Base-by-base conservation (phyloP, 2,329 filamentous ascomycete genomes). In the Didymella exigua region DNA sequence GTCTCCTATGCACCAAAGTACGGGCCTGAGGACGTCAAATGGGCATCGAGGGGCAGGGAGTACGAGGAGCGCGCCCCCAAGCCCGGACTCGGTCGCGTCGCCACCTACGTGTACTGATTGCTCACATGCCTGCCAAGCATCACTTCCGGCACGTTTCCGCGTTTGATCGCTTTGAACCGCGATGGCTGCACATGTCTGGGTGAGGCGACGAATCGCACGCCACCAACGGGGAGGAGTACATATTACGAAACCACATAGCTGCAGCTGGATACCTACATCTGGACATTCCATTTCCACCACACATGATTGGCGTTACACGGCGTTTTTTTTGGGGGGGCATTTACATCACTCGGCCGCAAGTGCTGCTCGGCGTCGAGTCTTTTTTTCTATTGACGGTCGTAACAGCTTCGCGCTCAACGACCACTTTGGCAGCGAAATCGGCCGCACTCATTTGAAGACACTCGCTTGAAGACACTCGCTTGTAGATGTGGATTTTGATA, bases 21-120 rank as follows among this genome's bases (percentile, higher is more conserved):
- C 23, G 70, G 70, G 1, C 68, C 71, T 10, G 75, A 78, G 21
- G 74, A 78, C 43, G 63, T 79, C 34, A 69, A 65, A 9, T 74
- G 63, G 60, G 64, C 64, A 23, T 61, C 65, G 0, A 54, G 59
- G n/a, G 47, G 54, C 26, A 54, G 65, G n/a, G 68, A 72, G 29
- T 67, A 68, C 19, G 61, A 54, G 31, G 37, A 59, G n/a, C 56
- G 48, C 36, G 14, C 30, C 4, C 30, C 30, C 13, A 73, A 69
- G 56, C 70, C 70, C 27, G 41, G 24, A 13, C 44, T 73, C 6
- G 49, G 61, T 13, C 64, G 69, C 43, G 61, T 61, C 21, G 60
- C 65, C 18, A 72, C 69, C n/a, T 68, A 59, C 52, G 69, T 65
- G 30, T 72, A 70, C 53, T 73, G 68, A 30, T 4, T 10, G 40